These are phyloP conservation scores for Perilla frutescens DNA, from an alignment of 257 asterid genomes.

Conservation along the genomic window DNA sequence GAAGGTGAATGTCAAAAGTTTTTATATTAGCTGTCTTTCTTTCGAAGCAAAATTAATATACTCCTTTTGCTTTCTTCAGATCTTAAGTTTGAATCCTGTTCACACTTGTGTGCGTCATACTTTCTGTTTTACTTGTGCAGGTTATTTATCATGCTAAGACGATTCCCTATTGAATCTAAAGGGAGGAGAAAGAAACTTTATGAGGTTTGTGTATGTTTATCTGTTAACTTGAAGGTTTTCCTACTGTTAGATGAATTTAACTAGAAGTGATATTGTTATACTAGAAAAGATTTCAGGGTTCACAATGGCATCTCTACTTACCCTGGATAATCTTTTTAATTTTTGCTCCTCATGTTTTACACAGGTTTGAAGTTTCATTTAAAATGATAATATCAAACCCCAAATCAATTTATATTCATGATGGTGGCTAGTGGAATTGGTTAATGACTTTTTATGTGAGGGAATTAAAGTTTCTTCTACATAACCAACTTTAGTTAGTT, in stretches of 20 bases:
- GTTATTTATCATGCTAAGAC: slow-evolving; percentile 86
- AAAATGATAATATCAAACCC: slow-evolving; percentile 12
- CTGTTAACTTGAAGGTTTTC: slow-evolving; percentile 11
- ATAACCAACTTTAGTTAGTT: slow-evolving; percentile 9
- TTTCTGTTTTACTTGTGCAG: slow-evolving; percentile 45
- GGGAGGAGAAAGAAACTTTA: slow-evolving; percentile 96
- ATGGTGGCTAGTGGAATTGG: slow-evolving; percentile 21
- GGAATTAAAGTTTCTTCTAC: slow-evolving; percentile 1
- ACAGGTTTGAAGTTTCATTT: slow-evolving; percentile 8
- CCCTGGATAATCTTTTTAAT: not conserved
- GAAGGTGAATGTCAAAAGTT: slow-evolving; percentile 64
- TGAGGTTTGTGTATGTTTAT: slow-evolving; percentile 61
- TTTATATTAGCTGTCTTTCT: slow-evolving; percentile 16
- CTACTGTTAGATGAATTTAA: slow-evolving; percentile 15
- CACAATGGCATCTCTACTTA: slow-evolving; percentile 7
- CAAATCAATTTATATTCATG: not conserved
- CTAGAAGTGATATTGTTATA: slow-evolving; percentile 2
- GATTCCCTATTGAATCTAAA: slow-evolving; percentile 94
- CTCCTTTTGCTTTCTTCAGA: slow-evolving; percentile 15
- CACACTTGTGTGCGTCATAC: slow-evolving; percentile 15
- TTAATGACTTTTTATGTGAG: slow-evolving; percentile 3
- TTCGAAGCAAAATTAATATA: slow-evolving; percentile 14
- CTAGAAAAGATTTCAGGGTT: not conserved
- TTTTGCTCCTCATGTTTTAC: not conserved
- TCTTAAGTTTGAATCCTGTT: slow-evolving; percentile 7